Evolutionary conservation across 768 basidiomycete genomes (phyloP).

Genomic region (Clitopilus passeckerianus): DNA sequence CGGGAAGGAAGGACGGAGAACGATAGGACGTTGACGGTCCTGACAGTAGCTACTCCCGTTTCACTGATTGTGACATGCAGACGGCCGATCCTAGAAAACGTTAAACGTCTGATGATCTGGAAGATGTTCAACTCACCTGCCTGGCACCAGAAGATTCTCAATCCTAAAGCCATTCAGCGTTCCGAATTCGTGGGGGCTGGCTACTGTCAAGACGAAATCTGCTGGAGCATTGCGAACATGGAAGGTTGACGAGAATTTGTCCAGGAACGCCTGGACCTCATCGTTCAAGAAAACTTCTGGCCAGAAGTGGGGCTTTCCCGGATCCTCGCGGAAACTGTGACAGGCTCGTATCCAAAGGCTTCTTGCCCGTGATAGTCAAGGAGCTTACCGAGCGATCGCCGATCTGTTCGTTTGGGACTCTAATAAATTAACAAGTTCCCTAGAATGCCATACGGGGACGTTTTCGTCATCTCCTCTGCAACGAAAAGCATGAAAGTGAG

Average conservation of each 20-base stretch:
- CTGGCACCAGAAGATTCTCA: constrained; percentile 53
- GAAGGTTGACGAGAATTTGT: constrained; percentile 19
- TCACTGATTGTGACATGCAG: constrained; percentile 22
- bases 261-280: constrained; percentile 53
- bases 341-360: not conserved
- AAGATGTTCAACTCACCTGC: constrained; percentile 43
- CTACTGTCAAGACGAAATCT: constrained; percentile 70
- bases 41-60: constrained; percentile 12
- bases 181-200: constrained; percentile 64
- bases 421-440: constrained; percentile 52
- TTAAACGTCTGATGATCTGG: not conserved
- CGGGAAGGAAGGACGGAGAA: constrained; percentile 19
- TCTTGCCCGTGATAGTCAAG: not conserved
- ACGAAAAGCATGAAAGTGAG: not conserved
- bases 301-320: constrained; percentile 69
- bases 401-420: not conserved
- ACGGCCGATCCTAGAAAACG: constrained; percentile 28
- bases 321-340: constrained; percentile 56
- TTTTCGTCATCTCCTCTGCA: constrained; percentile 74
- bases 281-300: constrained; percentile 49
- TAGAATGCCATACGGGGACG: constrained; percentile 82
- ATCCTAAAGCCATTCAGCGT: constrained; percentile 70
- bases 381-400: not conserved
- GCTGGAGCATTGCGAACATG: constrained; percentile 7
- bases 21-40: constrained; percentile 23